These are phyloP conservation scores for Anisodus acutangulus DNA, from an alignment of 257 asterid genomes.

Conservation along the genomic window DNA sequence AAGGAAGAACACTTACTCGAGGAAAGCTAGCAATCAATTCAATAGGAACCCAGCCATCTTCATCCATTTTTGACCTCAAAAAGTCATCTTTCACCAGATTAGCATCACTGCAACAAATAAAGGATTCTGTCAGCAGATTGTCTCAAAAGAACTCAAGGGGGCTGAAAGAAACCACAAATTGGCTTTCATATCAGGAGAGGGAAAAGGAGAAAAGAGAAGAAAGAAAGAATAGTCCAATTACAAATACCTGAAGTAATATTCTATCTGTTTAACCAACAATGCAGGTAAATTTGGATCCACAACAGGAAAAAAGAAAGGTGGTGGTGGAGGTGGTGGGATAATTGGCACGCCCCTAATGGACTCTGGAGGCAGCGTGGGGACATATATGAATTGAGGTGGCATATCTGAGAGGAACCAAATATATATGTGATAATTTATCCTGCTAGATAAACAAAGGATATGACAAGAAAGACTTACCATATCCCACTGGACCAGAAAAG, in stretches of 20 bases:
- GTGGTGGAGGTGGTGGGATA: conserved; percentile 46
- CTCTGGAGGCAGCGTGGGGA: conserved; percentile 8
- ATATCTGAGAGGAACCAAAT: not conserved
- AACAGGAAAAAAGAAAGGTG: conserved; percentile 44
- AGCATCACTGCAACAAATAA: conserved; percentile 56
- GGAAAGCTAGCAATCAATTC: conserved; percentile 67
- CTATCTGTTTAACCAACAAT: conserved; percentile 66
- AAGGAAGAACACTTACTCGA: conserved; percentile 56
- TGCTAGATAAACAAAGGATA: not conserved
- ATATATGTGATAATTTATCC: not conserved
- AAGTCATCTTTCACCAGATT: conserved; percentile 71
- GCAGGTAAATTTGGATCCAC: conserved; percentile 47
- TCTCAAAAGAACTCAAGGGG: not conserved
- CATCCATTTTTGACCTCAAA: conserved; percentile 75
- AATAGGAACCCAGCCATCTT: conserved; percentile 80
- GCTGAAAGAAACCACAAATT: not conserved
- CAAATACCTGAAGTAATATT: conserved; percentile 80
- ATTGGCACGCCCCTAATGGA: not conserved
- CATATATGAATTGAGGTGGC: conserved; percentile 48
- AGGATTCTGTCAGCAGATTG: not conserved
- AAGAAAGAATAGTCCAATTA: not conserved
- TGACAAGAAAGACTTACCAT: conserved; percentile 53
- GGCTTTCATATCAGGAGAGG: not conserved
- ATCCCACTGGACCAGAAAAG: conserved; percentile 57
- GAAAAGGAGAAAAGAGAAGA: not conserved